Evolutionary conservation across 495 filamentous ascomycete genomes (phyloP).

Genomic region (Trichoderma virens): DNA sequence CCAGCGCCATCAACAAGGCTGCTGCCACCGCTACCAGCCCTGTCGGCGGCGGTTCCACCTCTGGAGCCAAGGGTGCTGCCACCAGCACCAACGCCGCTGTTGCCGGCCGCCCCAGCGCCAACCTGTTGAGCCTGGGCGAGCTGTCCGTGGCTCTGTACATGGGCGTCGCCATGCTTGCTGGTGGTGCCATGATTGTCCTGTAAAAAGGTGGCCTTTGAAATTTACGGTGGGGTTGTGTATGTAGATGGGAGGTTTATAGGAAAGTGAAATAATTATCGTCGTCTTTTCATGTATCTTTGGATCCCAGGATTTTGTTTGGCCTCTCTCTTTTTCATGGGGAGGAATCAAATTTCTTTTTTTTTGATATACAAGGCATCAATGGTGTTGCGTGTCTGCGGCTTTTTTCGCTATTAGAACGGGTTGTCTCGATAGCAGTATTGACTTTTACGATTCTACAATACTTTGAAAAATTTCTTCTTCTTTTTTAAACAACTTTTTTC

Average conservation of each 20-base stretch:
- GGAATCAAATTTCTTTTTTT: not conserved
- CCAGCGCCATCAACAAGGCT: conserved; percentile 35
- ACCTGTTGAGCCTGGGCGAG: conserved; percentile 52
- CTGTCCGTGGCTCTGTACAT: conserved; percentile 62
- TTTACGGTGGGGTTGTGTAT: not conserved
- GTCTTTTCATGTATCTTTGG: not conserved
- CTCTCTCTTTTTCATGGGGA: not conserved
- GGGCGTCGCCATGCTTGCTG: conserved; percentile 56
- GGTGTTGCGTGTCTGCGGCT: not conserved
- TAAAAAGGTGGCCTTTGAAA: conserved; percentile 28
- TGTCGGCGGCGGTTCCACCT: conserved; percentile 25
- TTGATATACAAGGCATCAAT: not conserved
- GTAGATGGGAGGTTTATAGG: not conserved
- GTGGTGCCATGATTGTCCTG: conserved; percentile 68
- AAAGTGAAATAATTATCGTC: conserved; percentile 7
- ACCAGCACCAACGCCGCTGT: conserved; percentile 25
- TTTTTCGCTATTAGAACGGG: not conserved
- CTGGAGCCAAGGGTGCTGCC: conserved; percentile 22
- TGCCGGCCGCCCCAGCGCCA: conserved; percentile 35
- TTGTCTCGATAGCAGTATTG: conserved; percentile 4
- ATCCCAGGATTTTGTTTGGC: not conserved
- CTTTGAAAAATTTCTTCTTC: not conserved
- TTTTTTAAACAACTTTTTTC: not conserved
- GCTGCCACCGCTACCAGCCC: conserved; percentile 38
- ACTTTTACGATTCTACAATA: conserved; percentile 2